Base-by-base conservation (phyloP, 306 rosid genomes). In the Heteromeles arbutifolia region DNA sequence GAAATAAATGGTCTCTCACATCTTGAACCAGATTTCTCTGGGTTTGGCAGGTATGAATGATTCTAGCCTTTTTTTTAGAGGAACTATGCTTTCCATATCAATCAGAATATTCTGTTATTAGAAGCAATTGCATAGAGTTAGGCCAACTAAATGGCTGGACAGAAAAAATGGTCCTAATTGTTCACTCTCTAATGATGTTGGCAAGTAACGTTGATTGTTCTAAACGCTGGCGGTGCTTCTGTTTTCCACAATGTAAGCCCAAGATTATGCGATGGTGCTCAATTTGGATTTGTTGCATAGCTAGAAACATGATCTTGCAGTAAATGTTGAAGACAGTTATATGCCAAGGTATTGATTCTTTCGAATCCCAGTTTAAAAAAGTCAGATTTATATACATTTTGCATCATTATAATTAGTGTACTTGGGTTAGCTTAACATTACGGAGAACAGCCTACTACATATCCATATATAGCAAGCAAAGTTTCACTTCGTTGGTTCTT, bases 211-310 rank as follows among this genome's bases (percentile, higher is more conserved):
- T 39, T 62, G 21, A 72, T 78, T 75, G 75, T 41, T 72, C 15
- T 73, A 53, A 37, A 34, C 65, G 32, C 70, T 82, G 56, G 88
- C 87, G 90, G 99, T 88, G 99, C 99, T 85, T 97, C 97, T 77
- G 97, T 95, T 78, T 90, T 92, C 68, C 97, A 92, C 87, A 95
- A 95, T 81, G 98, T 97, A 68, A 95, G 98, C 83, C 88, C 98
- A 65, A 84, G 99, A 79, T 92, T 95, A 78, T 85, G 97, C 65
- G 99, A 95, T 54, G 99, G 98, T 29, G 92, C 97, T 50, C 92
- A 97, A 84, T 95, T 95, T 73, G 97, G 98, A 81, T 84, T 95
- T 8, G 99, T 97, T 26, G 99, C 99, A 19, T 97, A 90, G 99
- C 97, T 92, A 88, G 50, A 74, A 22, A 56, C 73, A 31, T 28